phyloP scores from a whole-genome alignment of 1,139 yeast genomes.

The Candida gigantensis region DNA sequence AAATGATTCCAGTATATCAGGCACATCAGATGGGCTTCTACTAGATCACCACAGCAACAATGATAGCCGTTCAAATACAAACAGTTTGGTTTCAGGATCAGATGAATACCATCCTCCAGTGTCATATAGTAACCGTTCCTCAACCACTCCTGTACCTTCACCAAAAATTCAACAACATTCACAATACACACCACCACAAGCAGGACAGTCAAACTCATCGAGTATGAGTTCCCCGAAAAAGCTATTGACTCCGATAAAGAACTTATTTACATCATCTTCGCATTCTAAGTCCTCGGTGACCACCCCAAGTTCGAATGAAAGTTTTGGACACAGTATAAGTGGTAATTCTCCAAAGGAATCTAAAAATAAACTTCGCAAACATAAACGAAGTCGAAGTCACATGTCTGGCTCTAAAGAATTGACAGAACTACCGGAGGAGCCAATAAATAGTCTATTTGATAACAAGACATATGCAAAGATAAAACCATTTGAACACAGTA shows the following conservation, averaged over 20 bases:
- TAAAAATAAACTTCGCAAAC: constrained; percentile 7
- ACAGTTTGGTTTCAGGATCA: constrained; percentile 2
- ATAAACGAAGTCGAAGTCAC: constrained; percentile 11
- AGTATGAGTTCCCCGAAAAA: constrained; percentile 43
- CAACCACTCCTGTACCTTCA: constrained; percentile 23
- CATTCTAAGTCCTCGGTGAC: constrained; percentile 12
- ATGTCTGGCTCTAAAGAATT: constrained; percentile 5
- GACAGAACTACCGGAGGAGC: constrained; percentile 8
- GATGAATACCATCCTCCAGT: constrained; percentile 9
- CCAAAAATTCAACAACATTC: constrained; percentile 22
- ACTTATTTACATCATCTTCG: constrained; percentile 34
- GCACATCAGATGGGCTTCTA: constrained; percentile 11
- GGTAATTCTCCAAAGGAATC: constrained; percentile 11
- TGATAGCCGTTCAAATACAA: constrained; percentile 3
- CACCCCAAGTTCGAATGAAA: constrained; percentile 16
- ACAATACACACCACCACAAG: constrained; percentile 30
- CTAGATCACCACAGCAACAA: constrained; percentile 3
- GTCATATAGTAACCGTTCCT: constrained; percentile 1
- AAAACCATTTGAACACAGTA: constrained; percentile 2
- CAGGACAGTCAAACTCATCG: constrained; percentile 12
- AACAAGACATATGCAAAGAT: constrained; percentile 4
- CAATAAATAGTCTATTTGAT: constrained; percentile 4
- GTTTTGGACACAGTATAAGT: constrained; percentile 5
- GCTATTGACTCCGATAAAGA: constrained; percentile 44
- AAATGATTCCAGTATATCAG: constrained; percentile 22